Conservation (phyloP, 306 rosid species). For the Nissolia schottii region DNA sequence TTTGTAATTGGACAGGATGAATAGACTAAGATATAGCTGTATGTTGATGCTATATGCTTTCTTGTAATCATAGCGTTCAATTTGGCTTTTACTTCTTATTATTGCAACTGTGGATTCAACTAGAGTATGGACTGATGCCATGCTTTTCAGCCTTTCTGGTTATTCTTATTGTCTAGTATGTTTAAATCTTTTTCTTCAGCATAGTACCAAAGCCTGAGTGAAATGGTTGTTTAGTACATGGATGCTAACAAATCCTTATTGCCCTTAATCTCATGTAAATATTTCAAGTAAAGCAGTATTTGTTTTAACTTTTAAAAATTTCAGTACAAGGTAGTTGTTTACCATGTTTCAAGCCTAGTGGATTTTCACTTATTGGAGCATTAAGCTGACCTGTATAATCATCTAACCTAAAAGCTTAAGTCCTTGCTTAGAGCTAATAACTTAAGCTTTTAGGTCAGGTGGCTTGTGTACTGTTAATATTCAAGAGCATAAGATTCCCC, state of each 20-base stretch:
- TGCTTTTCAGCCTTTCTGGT: not conserved
- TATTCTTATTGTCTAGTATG: not conserved
- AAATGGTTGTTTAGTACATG: not conserved
- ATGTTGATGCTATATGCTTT: not conserved
- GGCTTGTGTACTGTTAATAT: not conserved
- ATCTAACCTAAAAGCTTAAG: not conserved
- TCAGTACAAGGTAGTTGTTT: not conserved
- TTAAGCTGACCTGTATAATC: not conserved
- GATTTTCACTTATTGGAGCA: not conserved
- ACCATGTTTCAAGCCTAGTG: not conserved
- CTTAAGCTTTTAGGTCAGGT: not conserved
- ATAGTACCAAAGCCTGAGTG: not conserved
- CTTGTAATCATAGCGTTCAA: not conserved
- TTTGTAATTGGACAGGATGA: not conserved
- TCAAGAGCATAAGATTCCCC: not conserved
- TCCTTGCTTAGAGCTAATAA: not conserved
- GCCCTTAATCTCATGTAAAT: not conserved
- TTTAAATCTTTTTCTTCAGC: not conserved
- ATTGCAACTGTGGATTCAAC: not conserved
- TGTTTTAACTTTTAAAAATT: not conserved
- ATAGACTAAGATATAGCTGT: not conserved
- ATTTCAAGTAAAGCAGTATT: not conserved
- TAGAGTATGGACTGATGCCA: not conserved
- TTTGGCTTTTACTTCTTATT: not conserved
- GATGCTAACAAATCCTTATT: not conserved